These are phyloP conservation scores for Pseudoscleropodium purum DNA, from an alignment of 225 moss, liverwort and hornwort species.

Conservation along the genomic window DNA sequence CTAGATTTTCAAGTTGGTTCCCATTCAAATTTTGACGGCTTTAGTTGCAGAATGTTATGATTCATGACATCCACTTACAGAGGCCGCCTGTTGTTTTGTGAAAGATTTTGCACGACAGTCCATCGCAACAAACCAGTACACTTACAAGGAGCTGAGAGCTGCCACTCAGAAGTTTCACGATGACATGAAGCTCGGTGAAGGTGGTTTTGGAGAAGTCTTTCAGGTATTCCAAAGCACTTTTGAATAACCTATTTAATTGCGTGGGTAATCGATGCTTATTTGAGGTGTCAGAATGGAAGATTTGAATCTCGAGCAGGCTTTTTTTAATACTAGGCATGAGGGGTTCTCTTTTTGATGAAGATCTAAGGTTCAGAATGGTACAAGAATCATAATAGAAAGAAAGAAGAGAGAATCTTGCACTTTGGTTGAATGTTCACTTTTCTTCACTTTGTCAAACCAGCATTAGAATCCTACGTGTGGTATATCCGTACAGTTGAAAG, in stretches of 20 bases:
- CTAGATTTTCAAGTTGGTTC: background rate
- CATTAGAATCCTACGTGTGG: background rate
- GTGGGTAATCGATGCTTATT: background rate
- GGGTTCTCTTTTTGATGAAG: background rate
- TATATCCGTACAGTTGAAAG: background rate
- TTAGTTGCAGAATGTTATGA: background rate
- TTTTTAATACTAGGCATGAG: background rate
- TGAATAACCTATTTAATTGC: background rate
- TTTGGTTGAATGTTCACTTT: background rate
- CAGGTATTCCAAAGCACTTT: conserved; percentile 21
- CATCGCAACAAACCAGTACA: conserved; percentile 23
- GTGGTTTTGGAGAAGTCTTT: conserved; percentile 68
- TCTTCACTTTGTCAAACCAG: background rate
- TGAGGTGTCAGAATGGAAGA: background rate
- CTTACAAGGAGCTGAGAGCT: conserved; percentile 38
- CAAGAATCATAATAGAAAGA: background rate
- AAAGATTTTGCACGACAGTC: conserved; percentile 38
- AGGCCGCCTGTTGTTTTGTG: background rate
- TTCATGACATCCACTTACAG: background rate
- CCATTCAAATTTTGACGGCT: too few relatives aligned
- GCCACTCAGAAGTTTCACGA: conserved; percentile 51
- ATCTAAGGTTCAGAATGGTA: background rate
- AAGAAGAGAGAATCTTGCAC: background rate
- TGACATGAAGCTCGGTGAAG: conserved; percentile 63
- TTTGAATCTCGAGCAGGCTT: background rate